These are phyloP conservation scores for Mycogone perniciosa DNA, from an alignment of 2,329 filamentous ascomycete species.

Conservation along the genomic window DNA sequence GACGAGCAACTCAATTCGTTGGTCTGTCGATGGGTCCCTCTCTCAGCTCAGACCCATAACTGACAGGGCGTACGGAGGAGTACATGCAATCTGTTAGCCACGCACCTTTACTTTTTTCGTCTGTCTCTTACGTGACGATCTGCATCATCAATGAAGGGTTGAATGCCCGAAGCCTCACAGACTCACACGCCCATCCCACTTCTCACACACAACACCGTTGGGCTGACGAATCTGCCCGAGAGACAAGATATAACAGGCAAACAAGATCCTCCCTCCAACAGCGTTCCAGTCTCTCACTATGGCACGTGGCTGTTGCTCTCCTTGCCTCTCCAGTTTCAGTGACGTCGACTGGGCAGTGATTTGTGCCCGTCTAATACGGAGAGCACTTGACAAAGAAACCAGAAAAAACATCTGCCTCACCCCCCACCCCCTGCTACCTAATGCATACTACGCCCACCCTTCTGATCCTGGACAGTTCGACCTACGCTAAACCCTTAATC, in stretches of 20 bases:
- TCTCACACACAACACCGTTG: neutral
- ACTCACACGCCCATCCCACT: too few species aligned
- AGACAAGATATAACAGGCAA: neutral
- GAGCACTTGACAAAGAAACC: too few species aligned
- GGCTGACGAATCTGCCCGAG: slow-evolving; percentile 8
- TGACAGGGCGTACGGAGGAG: neutral
- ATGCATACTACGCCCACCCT: neutral
- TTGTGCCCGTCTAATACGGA: too few species aligned
- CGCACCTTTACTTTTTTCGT: too few species aligned
- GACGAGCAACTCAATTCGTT: neutral
- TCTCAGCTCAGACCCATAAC: too few species aligned
- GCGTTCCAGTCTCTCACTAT: neutral
- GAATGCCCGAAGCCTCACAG: too few species aligned
- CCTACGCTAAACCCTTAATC: slow-evolving; percentile 10
- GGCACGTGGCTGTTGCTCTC: slow-evolving; percentile 6
- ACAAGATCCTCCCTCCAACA: neutral
- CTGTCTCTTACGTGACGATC: too few species aligned
- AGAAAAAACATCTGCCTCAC: too few species aligned
- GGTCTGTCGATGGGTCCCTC: too few species aligned
- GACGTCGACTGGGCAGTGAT: slow-evolving; percentile 1
- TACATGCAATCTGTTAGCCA: too few species aligned
- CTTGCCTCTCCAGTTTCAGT: slow-evolving; percentile 2
- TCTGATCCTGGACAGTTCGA: neutral
- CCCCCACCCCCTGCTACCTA: too few species aligned
- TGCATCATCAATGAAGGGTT: too few species aligned